Evolutionary conservation across 805 yeast species (phyloP).

Genomic region (Candida pseudofarinosa): DNA sequence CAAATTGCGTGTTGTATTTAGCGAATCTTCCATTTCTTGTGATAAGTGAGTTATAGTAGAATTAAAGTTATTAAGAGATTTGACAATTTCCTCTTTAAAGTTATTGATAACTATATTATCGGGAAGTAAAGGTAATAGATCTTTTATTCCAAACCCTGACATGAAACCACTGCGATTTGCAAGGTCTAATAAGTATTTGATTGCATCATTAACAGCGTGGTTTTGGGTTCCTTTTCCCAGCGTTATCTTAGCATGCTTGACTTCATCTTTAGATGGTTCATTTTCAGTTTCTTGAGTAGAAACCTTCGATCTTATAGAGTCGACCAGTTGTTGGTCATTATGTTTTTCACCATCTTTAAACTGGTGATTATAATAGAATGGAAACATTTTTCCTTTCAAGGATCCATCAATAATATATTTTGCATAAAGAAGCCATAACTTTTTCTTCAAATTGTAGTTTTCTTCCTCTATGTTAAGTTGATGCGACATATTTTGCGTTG

Average conservation of each 20-base stretch:
- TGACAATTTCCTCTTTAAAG: conserved; percentile 77
- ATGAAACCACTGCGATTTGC: conserved; percentile 19
- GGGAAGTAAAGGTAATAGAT: conserved; percentile 79
- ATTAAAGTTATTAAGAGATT: conserved; percentile 73
- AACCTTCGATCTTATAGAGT: not conserved
- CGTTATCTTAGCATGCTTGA: not conserved
- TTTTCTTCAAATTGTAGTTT: conserved; percentile 48
- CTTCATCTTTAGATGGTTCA: not conserved
- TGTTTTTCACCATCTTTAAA: not conserved
- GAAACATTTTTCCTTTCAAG: conserved; percentile 15
- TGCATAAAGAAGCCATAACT: conserved; percentile 70
- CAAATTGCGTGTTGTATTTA: conserved; percentile 55
- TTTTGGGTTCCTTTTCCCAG: conserved; percentile 8
- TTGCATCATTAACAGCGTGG: conserved; percentile 17
- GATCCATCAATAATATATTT: conserved; percentile 40
- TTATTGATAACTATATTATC: conserved; percentile 77
- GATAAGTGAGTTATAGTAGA: conserved; percentile 60
- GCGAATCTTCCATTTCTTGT: conserved; percentile 70
- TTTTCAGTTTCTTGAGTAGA: not conserved
- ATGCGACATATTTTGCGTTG: conserved; percentile 20
- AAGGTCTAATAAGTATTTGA: conserved; percentile 28
- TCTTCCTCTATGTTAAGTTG: conserved; percentile 32
- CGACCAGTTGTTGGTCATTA: not conserved
- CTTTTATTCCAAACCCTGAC: conserved; percentile 59
- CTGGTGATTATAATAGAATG: not conserved